Base-by-base conservation (phyloP, 176 grass and related monocot genomes). In the Calamus simplicifolius region DNA sequence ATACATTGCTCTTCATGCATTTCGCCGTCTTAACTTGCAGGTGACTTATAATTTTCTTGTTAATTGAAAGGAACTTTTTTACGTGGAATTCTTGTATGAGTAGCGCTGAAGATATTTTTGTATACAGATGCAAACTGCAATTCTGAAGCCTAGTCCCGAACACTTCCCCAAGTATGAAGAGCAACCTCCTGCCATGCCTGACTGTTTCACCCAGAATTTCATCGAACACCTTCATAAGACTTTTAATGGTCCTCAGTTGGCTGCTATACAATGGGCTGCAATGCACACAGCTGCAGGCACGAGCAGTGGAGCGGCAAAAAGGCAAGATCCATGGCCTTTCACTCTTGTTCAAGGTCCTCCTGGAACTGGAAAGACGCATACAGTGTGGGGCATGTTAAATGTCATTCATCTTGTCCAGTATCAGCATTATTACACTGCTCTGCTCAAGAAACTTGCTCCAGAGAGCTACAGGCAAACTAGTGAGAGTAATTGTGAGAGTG, bases 251-350 rank as follows among this genome's bases (percentile, higher is more conserved):
- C 94, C 94, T 51, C 94, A 98, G 21, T 50, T 98, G 69, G 80
- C 88, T 1, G 94, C 94, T n/a, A 98, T 99, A 78, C 94, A 99
- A 64, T 99, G 94, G 88, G 94, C 94, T 85, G 94, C 94, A 57
- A 99, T 79, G 51, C 94, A 99, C 77, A 99, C 94, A 70, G 94
- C 94, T 80, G 87, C 94, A 27, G 94, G 94, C 5, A 99, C 94
- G 35, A 88, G 71, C 76, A 89, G 79, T 76, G 84, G 78, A 48
- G 63, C 54, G 1, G 70, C 82, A 48, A 97, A 88, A 70, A 85
- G 81, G 77, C 93, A 99, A 86, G 87, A 99, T 54, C 88, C 94
- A 50, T 93, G 94, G 94, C 94, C 94, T 73, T 99, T 99, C 71
- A 99, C 94, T 5, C 81, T 99, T 31, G 94, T 99, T 65, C 94